These are phyloP conservation scores for Solanum etuberosum DNA, from an alignment of 257 asterid species.

Conservation along the genomic window DNA sequence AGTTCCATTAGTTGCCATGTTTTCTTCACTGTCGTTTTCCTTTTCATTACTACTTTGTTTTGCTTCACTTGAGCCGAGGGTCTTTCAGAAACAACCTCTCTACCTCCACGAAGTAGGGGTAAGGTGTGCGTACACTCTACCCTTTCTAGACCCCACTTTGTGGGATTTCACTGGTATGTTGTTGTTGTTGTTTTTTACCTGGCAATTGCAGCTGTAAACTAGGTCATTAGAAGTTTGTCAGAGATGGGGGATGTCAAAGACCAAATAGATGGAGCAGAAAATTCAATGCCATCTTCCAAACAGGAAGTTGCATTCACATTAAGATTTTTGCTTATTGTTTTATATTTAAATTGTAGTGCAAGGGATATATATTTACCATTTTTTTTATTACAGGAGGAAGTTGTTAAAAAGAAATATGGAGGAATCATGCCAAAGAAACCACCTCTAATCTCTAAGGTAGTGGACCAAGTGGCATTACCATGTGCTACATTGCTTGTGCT, in stretches of 20 bases:
- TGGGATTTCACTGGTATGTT: neutral
- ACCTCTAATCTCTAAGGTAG: conserved; percentile 85
- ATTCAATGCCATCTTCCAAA: conserved; percentile 37
- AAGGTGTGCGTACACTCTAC: neutral
- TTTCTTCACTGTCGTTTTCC: neutral
- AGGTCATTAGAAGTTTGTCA: neutral
- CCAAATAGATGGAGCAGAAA: conserved; percentile 44
- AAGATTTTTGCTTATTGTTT: neutral
- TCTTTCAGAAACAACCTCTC: neutral
- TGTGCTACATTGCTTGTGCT: neutral
- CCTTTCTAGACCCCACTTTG: neutral
- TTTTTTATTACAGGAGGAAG: conserved; percentile 43
- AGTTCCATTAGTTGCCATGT: neutral
- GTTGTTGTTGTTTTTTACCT: neutral
- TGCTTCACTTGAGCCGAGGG: neutral
- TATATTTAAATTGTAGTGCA: neutral
- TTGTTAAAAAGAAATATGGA: conserved; percentile 78
- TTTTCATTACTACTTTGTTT: neutral
- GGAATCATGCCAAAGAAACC: conserved; percentile 87
- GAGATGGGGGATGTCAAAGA: conserved; percentile 45
- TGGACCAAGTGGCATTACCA: neutral
- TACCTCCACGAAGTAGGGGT: neutral
- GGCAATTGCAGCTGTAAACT: neutral
- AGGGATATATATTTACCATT: neutral
- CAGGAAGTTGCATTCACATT: conserved; percentile 50